phyloP scores from a whole-genome alignment of 768 basidiomycete genomes.

The Cubamyces sp. region DNA sequence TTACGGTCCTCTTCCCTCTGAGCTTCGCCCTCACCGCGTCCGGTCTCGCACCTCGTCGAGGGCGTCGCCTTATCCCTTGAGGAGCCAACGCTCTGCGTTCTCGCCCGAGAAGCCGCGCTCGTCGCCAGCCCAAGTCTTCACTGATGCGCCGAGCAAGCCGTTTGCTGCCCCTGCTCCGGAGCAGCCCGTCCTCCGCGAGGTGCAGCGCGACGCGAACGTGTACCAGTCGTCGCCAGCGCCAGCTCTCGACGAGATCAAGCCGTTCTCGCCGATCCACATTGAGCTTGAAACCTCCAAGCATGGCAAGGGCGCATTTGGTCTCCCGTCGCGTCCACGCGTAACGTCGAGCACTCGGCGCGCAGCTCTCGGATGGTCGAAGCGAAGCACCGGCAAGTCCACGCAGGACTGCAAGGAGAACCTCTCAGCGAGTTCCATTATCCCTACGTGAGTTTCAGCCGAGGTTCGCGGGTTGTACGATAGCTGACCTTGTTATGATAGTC shows the following conservation, averaged over 20 bases:
- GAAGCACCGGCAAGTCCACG: slow-evolving; percentile 52
- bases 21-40: slow-evolving; percentile 62
- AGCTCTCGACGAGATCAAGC: slow-evolving; percentile 45
- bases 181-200: slow-evolving; percentile 45
- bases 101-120: slow-evolving; percentile 47
- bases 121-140: slow-evolving; percentile 30
- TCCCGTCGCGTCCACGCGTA: slow-evolving; percentile 51
- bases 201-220: slow-evolving; percentile 45
- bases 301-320: slow-evolving; percentile 35
- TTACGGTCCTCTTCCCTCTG: slow-evolving; percentile 74
- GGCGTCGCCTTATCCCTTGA: slow-evolving; percentile 71
- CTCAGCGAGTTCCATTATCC: slow-evolving; percentile 44
- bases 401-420: slow-evolving; percentile 50
- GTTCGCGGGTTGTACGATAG: neutral
- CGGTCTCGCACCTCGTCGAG: slow-evolving; percentile 74
- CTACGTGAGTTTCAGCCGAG: slow-evolving; percentile 50
- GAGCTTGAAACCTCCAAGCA: slow-evolving; percentile 44
- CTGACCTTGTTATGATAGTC: slow-evolving; percentile 31
- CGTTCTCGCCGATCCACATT: slow-evolving; percentile 46
- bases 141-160: slow-evolving; percentile 21
- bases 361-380: slow-evolving; percentile 67
- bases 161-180: slow-evolving; percentile 27
- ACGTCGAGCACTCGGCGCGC: slow-evolving; percentile 59
- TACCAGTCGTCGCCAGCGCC: slow-evolving; percentile 38
- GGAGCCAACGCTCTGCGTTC: slow-evolving; percentile 48